Evolutionary conservation across 345 rosid species (phyloP).

Genomic region (Aurinia saxatilis): DNA sequence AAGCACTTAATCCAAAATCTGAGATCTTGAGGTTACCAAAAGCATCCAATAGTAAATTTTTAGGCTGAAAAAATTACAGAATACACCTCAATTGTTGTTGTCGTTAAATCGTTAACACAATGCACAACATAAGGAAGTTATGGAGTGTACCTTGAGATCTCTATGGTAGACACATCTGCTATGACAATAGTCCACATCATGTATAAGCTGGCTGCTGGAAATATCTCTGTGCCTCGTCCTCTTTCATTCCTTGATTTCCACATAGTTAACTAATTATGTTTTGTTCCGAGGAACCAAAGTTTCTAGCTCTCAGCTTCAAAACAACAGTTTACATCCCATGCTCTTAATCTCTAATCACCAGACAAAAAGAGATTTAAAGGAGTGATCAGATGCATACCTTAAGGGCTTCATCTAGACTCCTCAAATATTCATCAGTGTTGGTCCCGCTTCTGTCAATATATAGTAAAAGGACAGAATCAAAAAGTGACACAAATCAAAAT

Average conservation of each 20-base stretch:
- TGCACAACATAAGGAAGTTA: too few relatives aligned
- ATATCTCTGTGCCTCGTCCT: slow-evolving; percentile 78
- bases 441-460: slow-evolving; percentile 65
- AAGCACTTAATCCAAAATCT: slow-evolving; percentile 95
- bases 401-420: slow-evolving; percentile 76
- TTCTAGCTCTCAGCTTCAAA: neutral
- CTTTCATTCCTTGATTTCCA: slow-evolving; percentile 77
- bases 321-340: neutral
- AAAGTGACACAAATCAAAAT: slow-evolving; percentile 1
- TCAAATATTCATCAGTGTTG: slow-evolving; percentile 58
- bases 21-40: slow-evolving; percentile 89
- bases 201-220: slow-evolving; percentile 96
- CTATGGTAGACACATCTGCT: slow-evolving; percentile 97
- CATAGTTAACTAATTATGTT: too few relatives aligned
- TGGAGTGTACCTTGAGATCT: slow-evolving; percentile 61
- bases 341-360: neutral
- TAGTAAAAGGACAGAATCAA: neutral
- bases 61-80: slow-evolving; percentile 56
- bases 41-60: slow-evolving; percentile 79
- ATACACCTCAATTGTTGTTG: too few relatives aligned
- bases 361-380: neutral
- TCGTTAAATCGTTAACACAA: too few relatives aligned
- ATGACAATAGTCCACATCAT: slow-evolving; percentile 94
- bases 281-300: too few relatives aligned
- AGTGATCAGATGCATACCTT: slow-evolving; percentile 37